These are phyloP conservation scores for Penicillium sp. DNA, from an alignment of 2,329 filamentous ascomycete genomes.

Conservation along the genomic window DNA sequence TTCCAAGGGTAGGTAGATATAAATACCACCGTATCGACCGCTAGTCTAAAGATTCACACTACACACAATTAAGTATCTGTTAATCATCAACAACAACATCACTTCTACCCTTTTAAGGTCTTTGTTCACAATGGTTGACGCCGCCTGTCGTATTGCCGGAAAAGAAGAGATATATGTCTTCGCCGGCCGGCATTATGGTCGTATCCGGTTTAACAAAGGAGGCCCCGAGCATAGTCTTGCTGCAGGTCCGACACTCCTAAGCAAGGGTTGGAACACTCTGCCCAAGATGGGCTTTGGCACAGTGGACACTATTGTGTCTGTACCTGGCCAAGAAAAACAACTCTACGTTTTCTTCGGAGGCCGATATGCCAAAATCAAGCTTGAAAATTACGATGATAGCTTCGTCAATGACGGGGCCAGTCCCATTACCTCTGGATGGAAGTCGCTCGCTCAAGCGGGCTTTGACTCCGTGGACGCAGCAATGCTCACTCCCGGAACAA, in stretches of 20 bases:
- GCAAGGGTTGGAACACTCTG: background rate
- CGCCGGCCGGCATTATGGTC: conserved; percentile 1
- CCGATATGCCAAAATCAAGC: background rate
- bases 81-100: background rate
- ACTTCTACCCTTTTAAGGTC: background rate
- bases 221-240: background rate
- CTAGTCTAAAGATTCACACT: background rate
- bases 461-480: conserved; percentile 2
- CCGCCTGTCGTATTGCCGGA: background rate
- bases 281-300: background rate
- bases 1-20: background rate
- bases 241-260: background rate
- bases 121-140: conserved; percentile 2
- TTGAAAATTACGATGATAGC: conserved; percentile 5
- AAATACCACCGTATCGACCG: background rate
- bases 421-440: background rate
- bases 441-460: background rate
- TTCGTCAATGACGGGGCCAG: background rate
- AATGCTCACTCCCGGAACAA: background rate
- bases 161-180: conserved; percentile 1
- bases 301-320: background rate
- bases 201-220: background rate
- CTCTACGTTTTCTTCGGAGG: conserved; percentile 4
- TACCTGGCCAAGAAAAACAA: background rate
- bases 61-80: background rate